phyloP scores from a whole-genome alignment of 805 yeast species.

The Kodamaea jinghongensis region DNA sequence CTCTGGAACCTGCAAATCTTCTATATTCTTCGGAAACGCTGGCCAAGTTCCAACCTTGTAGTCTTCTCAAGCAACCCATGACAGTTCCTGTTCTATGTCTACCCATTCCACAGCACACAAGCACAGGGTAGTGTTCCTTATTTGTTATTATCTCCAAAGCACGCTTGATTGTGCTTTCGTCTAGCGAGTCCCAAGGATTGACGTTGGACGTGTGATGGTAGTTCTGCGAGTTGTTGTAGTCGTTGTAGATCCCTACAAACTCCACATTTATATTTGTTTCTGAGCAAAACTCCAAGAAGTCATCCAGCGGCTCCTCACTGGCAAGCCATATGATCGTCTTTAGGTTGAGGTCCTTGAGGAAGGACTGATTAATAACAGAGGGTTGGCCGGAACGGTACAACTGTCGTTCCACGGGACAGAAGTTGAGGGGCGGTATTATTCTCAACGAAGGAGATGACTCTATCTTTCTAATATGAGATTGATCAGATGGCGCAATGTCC shows the following conservation, averaged over 20 bases:
- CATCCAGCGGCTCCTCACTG: conserved; percentile 92
- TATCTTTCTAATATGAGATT: conserved; percentile 15
- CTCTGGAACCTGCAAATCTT: conserved; percentile 87
- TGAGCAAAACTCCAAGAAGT: conserved; percentile 77
- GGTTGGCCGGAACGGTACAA: conserved; percentile 94
- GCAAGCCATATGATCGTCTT: conserved; percentile 92
- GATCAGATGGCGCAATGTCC: too few species aligned
- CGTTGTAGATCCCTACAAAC: conserved; percentile 79
- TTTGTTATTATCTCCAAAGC: conserved; percentile 77
- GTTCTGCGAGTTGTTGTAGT: conserved; percentile 37
- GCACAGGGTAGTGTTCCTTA: conserved; percentile 72
- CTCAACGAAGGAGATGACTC: conserved; percentile 57
- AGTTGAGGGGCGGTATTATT: conserved; percentile 91
- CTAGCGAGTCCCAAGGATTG: conserved; percentile 95
- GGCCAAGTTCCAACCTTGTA: conserved; percentile 98
- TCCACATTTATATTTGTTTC: conserved; percentile 69
- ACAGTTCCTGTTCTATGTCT: conserved; percentile 97
- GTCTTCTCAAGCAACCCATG: conserved; percentile 84
- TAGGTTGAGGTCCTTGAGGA: conserved; percentile 68
- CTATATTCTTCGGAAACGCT: conserved; percentile 88
- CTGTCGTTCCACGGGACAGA: conserved; percentile 89
- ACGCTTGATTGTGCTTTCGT: conserved; percentile 73
- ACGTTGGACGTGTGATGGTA: conserved; percentile 21
- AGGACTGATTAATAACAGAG: conserved; percentile 86
- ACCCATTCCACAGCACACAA: conserved; percentile 98